Conservation (phyloP, 345 rosid species). For the Hibiscus tridactylites region DNA sequence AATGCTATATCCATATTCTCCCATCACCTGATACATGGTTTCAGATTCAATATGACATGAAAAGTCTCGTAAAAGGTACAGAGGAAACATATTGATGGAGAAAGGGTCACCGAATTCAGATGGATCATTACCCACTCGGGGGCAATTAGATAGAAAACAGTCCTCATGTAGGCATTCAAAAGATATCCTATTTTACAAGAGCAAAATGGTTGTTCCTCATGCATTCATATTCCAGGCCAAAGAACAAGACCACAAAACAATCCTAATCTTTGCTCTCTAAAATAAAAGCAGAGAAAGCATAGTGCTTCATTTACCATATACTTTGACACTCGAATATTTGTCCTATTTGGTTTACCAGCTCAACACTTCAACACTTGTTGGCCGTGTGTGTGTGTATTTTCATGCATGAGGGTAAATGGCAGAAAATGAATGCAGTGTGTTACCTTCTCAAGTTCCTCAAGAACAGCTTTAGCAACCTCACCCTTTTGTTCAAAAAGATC, state of each 20-base stretch:
- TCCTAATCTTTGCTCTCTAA: too few relatives aligned
- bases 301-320: neutral
- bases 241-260: neutral
- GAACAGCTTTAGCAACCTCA: slow-evolving; percentile 89
- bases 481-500: slow-evolving; percentile 96
- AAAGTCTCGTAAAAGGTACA: neutral
- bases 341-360: neutral
- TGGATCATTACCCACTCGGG: neutral
- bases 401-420: neutral
- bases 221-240: neutral
- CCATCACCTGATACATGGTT: slow-evolving; percentile 62
- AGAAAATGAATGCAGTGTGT: neutral
- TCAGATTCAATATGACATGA: neutral
- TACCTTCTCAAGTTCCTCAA: slow-evolving; percentile 95
- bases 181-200: neutral
- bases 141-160: neutral
- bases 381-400: neutral
- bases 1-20: slow-evolving; percentile 87
- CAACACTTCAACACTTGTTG: neutral
- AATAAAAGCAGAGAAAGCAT: neutral
- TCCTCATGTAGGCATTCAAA: neutral
- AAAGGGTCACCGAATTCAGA: neutral
- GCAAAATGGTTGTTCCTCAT: neutral
- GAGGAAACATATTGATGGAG: neutral
- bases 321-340: neutral